Conservation (phyloP, 176 grass and related monocot genomes). For the Ensete ventricosum region DNA sequence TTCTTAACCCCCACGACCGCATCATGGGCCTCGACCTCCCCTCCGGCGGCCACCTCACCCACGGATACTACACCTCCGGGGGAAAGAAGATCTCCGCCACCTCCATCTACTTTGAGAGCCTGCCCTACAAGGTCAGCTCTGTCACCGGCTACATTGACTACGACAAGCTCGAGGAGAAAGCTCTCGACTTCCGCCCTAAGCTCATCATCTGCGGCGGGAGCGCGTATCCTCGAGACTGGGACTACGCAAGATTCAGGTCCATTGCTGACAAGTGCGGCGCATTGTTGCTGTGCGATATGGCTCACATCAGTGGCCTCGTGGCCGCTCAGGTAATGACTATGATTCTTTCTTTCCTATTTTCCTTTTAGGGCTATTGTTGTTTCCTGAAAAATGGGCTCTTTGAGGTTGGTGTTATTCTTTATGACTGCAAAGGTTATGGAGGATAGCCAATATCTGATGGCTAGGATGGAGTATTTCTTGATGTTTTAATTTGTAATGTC, state of each 20-base stretch:
- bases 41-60: constrained; percentile 15
- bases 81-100: constrained; percentile 18
- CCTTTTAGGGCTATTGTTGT: background rate
- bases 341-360: background rate
- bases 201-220: constrained; percentile 18
- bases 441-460: no score
- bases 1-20: constrained; percentile 14
- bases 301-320: constrained; percentile 19
- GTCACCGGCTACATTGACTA: constrained; percentile 21
- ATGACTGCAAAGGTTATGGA: no score
- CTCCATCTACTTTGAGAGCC: constrained; percentile 19
- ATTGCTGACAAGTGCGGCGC: constrained; percentile 16
- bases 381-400: background rate
- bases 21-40: constrained; percentile 25
- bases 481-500: no score
- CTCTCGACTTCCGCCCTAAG: constrained; percentile 19
- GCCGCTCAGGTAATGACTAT: constrained; percentile 4
- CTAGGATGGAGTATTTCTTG: no score
- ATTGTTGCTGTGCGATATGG: constrained; percentile 16
- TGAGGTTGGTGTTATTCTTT: background rate
- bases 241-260: constrained; percentile 9
- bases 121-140: constrained; percentile 18
- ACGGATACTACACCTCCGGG: constrained; percentile 11
- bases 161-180: constrained; percentile 21
- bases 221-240: constrained; percentile 11